Base-by-base conservation (phyloP, 2,329 filamentous ascomycete species). In the Trichoderma polysporum region DNA sequence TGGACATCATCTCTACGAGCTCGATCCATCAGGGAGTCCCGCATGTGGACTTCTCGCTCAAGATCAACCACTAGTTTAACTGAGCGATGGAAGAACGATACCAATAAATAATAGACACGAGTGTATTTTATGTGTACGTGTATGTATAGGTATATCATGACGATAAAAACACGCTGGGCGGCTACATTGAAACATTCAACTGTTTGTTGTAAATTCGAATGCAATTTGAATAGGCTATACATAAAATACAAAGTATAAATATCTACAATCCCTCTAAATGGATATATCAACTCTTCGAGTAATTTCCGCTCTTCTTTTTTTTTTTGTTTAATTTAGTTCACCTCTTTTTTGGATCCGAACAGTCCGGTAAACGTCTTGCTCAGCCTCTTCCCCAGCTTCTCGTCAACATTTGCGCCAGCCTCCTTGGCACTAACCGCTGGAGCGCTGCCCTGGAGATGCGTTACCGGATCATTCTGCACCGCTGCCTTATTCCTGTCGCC, bases 1-100 rank as follows among this genome's bases (percentile, higher is more conserved):
- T 99, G 72, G 95, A 99, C 79, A 94, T 99, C 71, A 89, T 98
- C 73, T 97, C 94, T 50, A 97, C 94, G 50, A 97, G 94, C 77
- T 94, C 92, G 61, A 97, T 99, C 75, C 95, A 99, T 75, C 95
- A 99, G 81, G 94, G 95, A 2, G 93, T 96, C 3, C 88, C 91
- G 33, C 93, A 97, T 76, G 89, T 99, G 53, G 95, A 99, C 78
- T 98, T 97, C 77, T 97, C 94, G 5, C 84, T 99, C 72, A 99
- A 99, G 83, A 94, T 99, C 70, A 77, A 80, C 50, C 61, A 64
- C 61, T 64, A 19, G 45, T 22, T 41, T n/a, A 17, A 3, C n/a
- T 8, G 8, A 19, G 8, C 5, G n/a, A 3, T 9, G 27, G 5
- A 56, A 47, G 50, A 22, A 19, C 12, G 19, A 19, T 27, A 5